Base-by-base conservation (phyloP, 306 rosid genomes). In the Cicer arietinum region DNA sequence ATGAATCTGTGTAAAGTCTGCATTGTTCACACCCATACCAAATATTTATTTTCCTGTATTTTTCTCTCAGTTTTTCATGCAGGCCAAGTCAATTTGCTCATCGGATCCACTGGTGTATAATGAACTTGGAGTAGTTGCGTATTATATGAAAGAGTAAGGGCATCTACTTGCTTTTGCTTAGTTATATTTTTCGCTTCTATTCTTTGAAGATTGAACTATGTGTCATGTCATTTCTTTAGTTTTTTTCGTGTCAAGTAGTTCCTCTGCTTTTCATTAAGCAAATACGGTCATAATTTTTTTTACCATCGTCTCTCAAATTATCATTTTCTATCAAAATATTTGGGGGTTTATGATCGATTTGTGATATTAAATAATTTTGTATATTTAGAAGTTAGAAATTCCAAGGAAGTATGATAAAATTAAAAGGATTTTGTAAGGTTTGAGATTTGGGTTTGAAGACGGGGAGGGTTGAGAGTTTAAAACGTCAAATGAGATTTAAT, bases 71-170 rank as follows among this genome's bases (percentile, higher is more conserved):
- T 94, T 94, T 83, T 82, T 90, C 79, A 77, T 85, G 80, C 96
- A 94, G 93, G 91, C 99, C 1, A 92, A 90, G 83, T 72, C 90
- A 65, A 89, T 80, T 78, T 94, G 97, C 77, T 88, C 97, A 80
- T 90, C 92, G 1, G 99, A 94, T 83, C 97, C 97, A 37, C 99
- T 92, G 74, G 92, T 94, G 35, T 94, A 82, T 76, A 94, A 94
- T 75, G 99, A 94, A 85, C 95, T 92, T 57, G 99, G 99, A 85
- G 97, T 90, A 73, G 99, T 94, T 80, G 97, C 97, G 69, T 94
- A 92, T 82, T 82, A 94, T 74, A 90, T 88, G 97, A 88, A 92
- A 82, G 99, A 94, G 99, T 94, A 86, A 86, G 88, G 60, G 70
- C 50, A 60, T 51, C 75, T 74, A 57, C 30, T 54, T 73, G 48